Base-by-base conservation (phyloP, 768 basidiomycete species). In the Amanita exitialis region DNA sequence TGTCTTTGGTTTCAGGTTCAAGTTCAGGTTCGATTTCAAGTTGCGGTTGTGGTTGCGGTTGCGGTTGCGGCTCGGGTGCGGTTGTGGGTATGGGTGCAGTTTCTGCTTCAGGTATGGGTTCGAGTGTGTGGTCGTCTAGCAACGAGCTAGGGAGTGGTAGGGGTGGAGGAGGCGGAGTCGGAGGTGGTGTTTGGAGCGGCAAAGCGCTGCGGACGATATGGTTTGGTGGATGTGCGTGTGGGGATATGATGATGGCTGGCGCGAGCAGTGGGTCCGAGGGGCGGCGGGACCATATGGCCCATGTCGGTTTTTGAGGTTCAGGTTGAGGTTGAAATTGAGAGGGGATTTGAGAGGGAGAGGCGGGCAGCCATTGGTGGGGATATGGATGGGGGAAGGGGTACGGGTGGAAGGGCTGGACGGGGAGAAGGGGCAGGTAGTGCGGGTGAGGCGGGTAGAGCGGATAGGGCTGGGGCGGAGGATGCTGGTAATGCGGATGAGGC, bases 241-340 rank as follows among this genome's bases (percentile, higher is more conserved):
- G 73, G 1, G 85, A 86, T 23, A 89, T 82, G 56, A 88, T 86
- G 52, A 88, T 77, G 3, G 80, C 77, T 1, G 83, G 84, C 0
- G 86, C 86, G 41, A 65, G 62, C 3, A 75, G 67, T 0, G 86
- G 86, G 60, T 86, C 68, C 2, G 70, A 65, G 0, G 86, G 86
- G 21, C 83, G 76, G n/a, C 75, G 75, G 0, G 86, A 83, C 83
- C 84, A 88, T 34, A 89, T 76, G 4, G 79, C 82, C 67, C 78
- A 86, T 21, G 64, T 52, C 44, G 36, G 42, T 35, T 43, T 30
- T 13, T 13, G 28, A 6, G 23, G n/a, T 13, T 23, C 5, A 30
- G 9, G 44, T 6, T 23, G 6, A 27, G 25, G 12, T 28, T 13
- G 44, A 13, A 16, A n/a, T n/a, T n/a, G n/a, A n/a, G 13, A 3